phyloP scores from a whole-genome alignment of 2,329 filamentous ascomycete genomes.

The Apiospora pterosperma region DNA sequence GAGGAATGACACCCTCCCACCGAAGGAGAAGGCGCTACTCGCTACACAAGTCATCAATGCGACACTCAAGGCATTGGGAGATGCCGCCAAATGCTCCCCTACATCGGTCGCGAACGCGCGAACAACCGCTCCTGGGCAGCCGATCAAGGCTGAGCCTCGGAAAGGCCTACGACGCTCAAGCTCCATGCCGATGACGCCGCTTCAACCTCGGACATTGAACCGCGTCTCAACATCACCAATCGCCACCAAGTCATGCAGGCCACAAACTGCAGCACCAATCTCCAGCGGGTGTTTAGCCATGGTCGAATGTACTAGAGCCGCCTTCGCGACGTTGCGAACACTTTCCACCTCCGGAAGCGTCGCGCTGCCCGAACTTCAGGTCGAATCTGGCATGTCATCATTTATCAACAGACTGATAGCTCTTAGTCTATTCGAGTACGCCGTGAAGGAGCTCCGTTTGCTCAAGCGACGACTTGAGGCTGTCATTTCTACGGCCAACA shows the following conservation, averaged over 20 bases:
- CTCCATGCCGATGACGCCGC: conserved; percentile 56
- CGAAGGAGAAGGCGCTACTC: conserved; percentile 61
- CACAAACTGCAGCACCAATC: conserved; percentile 16
- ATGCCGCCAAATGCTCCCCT: conserved; percentile 54
- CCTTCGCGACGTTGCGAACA: conserved; percentile 62
- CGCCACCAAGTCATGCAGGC: conserved; percentile 29
- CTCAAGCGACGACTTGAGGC: conserved; percentile 61
- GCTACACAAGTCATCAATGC: conserved; percentile 73
- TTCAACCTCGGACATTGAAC: conserved; percentile 60
- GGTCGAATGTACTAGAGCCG: conserved; percentile 66
- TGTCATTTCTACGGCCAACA: conserved; percentile 18
- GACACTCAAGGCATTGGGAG: conserved; percentile 65
- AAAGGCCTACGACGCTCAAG: conserved; percentile 50
- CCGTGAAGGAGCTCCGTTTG: conserved; percentile 63
- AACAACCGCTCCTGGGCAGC: conserved; percentile 32
- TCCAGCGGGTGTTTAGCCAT: conserved; percentile 50
- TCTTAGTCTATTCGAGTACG: conserved; percentile 63
- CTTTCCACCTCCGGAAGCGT: conserved; percentile 52
- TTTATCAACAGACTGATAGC: conserved; percentile 63
- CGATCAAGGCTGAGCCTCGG: conserved; percentile 32
- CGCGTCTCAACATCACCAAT: conserved; percentile 51
- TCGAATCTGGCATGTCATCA: conserved; percentile 71
- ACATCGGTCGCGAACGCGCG: conserved; percentile 20
- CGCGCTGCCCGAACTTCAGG: conserved; percentile 58
- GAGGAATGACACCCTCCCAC: conserved; percentile 40